Base-by-base conservation (phyloP, 805 yeast species). In the Metschnikowia dekortorum region DNA sequence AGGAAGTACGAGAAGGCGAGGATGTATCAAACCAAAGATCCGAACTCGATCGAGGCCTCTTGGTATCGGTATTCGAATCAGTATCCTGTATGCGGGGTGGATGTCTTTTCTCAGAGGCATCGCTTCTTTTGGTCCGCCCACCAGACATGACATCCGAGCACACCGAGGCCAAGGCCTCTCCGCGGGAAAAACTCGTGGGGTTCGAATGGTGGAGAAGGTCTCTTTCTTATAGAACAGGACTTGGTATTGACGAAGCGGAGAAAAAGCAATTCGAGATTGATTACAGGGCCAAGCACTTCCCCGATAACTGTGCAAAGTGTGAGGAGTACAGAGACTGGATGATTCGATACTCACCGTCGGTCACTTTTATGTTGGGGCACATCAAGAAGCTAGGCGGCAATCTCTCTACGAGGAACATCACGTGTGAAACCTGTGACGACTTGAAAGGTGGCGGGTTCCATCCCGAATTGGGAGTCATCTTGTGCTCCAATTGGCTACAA, bases 361-460 rank as follows among this genome's bases (percentile, higher is more conserved):
- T 92, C 34, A 73, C 80, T 32, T 94, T 92, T 66, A 85, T 94
- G 96, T 72, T 83, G 58, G 90, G 89, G 48, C 90, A 91, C 63
- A 84, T 94, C 44, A 76, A 78, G 38, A 84, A 87, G 59, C 70
- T 85, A 22, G 80, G 78, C 28, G 69, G 70, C 8, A 84, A 81
- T 9, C 66, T 83, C 38, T 66, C 69, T 48, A 67, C 70, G 13
- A 59, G 65, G 29, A 83, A 84, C 58, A 82, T 92, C 47, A 73
- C 81, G 13, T 94, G 99, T 66, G 94, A 83, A 47, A 78, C 79
- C 8, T 94, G 99, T 66, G 89, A 86, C 54, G 96, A 88, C 53
- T 81, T 84, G 60, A 73, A 73, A 51, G 84, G 89, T 36, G 99
- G 98, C 41, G 99, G 99, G 2, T 94, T 86, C 67, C 89, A 91